These are phyloP conservation scores for Vigna reflexopilosa DNA, from an alignment of 306 rosid species.

Conservation along the genomic window DNA sequence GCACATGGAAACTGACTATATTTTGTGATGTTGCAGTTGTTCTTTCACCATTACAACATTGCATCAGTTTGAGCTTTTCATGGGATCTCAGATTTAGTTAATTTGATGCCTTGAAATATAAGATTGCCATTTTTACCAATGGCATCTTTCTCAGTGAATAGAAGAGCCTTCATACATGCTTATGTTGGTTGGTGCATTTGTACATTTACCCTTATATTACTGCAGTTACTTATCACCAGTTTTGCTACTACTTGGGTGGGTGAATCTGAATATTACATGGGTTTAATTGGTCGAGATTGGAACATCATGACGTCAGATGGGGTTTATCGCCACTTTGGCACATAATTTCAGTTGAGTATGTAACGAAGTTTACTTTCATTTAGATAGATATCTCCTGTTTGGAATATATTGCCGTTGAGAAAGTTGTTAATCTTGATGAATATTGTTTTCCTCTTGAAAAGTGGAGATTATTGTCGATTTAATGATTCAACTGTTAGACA, in stretches of 20 bases:
- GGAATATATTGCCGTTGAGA: constrained; percentile 26
- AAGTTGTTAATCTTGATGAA: background rate
- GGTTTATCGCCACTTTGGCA: constrained; percentile 31
- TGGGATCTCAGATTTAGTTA: constrained; percentile 38
- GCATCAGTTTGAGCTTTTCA: constrained; percentile 40
- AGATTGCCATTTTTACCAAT: constrained; percentile 22
- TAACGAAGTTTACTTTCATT: constrained; percentile 28
- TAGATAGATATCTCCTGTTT: constrained; percentile 30
- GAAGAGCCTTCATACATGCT: constrained; percentile 48
- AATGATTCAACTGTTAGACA: background rate
- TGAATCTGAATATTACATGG: constrained; percentile 39
- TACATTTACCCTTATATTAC: constrained; percentile 37
- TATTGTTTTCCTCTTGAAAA: background rate
- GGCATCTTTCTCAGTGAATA: constrained; percentile 41
- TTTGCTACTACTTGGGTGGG: constrained; percentile 54
- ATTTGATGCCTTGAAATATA: constrained; percentile 41
- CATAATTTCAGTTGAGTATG: constrained; percentile 25
- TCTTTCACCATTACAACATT: constrained; percentile 25
- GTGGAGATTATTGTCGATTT: background rate
- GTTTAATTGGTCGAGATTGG: constrained; percentile 39
- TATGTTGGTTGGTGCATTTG: constrained; percentile 51
- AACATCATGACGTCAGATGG: constrained; percentile 32
- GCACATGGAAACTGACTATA: constrained; percentile 12
- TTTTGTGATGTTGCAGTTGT: constrained; percentile 46
- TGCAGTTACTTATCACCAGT: constrained; percentile 57